Evolutionary conservation across 2,329 filamentous ascomycete species (phyloP), one percentile per base, ranked within the genome.

Genomic region (Talaromyces funiculosus): DNA sequence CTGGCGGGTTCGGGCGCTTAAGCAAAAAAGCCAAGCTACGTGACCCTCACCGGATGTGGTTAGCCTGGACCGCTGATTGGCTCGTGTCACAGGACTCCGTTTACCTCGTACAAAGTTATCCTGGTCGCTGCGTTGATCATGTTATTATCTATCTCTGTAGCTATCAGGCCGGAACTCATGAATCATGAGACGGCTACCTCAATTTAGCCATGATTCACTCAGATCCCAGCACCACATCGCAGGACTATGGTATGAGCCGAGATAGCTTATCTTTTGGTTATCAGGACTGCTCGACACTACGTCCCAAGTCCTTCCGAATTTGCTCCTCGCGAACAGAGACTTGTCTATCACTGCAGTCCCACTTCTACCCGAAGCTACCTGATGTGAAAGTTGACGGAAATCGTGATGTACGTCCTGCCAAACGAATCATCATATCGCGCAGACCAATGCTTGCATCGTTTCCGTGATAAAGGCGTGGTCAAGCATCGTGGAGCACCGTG

Each of bases 1-100:
- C 40, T 18, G 33, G 31, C 45, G 14, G 57, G 33, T 24, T 53
- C 57, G 57, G 33, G 57, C 57, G 57, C 57, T 59, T 59, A 53
- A 16, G 24, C 45, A 53, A 59, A 58, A n/a, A 59, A 59, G 33
- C 24, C 29, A 57, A 43, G 53, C 26, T 18, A 49, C 18, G 29
- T 37, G 29, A 53, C 49, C 16, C 47, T 51, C 9, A 6, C 31
- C 47, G 16, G n/a, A 51, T 10, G 20, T 33, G 45, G 45, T 31
- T 51, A 51, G 45, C 29, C 47, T 20, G 47, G 47, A 2, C n/a
- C 10, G 26, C 20, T 45, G 42, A 45, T 45, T 45, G 42, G 43
- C 43, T 22, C 16, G 16, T 47, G 24, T 14, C 20, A 12, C 20
- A 26, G 43, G 6, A n/a, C 10, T n/a, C 24, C 47, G 18, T 51